Evolutionary conservation across 306 rosid species (phyloP), one percentile per base, ranked within the genome.

Genomic region (Cicer cuneatum): DNA sequence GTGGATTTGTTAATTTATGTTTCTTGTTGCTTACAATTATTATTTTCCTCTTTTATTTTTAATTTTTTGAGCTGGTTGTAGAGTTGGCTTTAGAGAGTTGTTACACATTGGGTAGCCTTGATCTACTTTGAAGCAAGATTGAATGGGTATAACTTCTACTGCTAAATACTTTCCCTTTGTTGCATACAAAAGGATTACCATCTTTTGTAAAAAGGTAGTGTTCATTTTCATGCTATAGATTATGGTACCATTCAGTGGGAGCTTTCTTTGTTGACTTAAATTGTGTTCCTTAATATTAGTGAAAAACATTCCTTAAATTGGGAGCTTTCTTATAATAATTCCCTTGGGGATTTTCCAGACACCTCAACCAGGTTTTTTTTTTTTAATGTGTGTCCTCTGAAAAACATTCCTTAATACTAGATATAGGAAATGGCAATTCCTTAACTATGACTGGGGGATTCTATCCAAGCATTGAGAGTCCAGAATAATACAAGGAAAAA

Each of bases 1-100:
- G 81, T 81, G 86, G 75, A 87, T 86, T 89, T 83, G 90, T 86
- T 89, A n/a, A 86, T 87, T 87, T 86, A 79, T 85, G 85, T 82
- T 80, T 91, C 81, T 52, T 82, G 78, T 84, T 82, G 84, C 84
- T 83, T 78, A 81, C 51, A 76, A 42, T 82, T 87, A 83, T 75
- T 69, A 51, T 66, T 76, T 89, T 78, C 71, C 38, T 60, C 41
- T 29, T 29, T 12, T n/a, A 57, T 49, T 59, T 68, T 54, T 13
- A 29, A 5, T 62, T 7, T 63, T 79, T 53, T 13, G 77, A 78
- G 78, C 77, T 83, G 76, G 47, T 59, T 85, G 86, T 90, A 88
- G 92, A 76, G 87, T 82, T 85, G 82, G 87, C 83, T 73, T 79
- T 81, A 85, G 86, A 78, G 80, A 79, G 71, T 80, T 84, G 81